Conservation (phyloP, 106 monocot species). For the Dactylorhiza incarnata region DNA sequence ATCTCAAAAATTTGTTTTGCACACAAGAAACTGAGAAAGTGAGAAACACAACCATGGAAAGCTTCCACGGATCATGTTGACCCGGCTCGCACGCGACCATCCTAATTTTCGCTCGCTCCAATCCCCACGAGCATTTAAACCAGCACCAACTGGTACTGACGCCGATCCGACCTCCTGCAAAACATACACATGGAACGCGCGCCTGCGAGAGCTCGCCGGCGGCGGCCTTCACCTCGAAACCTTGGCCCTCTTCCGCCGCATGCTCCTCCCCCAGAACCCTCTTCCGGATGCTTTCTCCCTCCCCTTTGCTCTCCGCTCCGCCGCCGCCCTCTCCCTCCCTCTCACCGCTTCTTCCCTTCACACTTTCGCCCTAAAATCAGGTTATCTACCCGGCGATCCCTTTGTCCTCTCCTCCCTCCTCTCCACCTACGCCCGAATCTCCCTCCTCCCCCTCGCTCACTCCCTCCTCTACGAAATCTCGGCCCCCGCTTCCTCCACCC, state of each 20-base stretch:
- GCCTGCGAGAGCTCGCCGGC: constrained; percentile 17
- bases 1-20: no score
- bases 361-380: constrained; percentile 32
- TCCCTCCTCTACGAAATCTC: constrained; percentile 22
- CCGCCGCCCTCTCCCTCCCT: constrained; percentile 39
- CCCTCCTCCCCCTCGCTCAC: constrained; percentile 41
- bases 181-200: constrained; percentile 20
- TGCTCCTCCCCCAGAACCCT: constrained; percentile 16
- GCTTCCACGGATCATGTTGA: no score
- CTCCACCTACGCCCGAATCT: constrained; percentile 53
- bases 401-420: constrained; percentile 57
- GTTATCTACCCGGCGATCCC: constrained; percentile 25
- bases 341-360: constrained; percentile 30
- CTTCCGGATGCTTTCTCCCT: constrained; percentile 21
- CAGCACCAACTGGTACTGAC: not conserved
- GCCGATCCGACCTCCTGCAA: not conserved
- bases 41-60: no score
- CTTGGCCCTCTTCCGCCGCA: constrained; percentile 19
- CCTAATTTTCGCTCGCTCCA: no score
- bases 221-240: constrained; percentile 17
- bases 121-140: no score
- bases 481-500: constrained; percentile 2
- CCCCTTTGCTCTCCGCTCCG: constrained; percentile 41
- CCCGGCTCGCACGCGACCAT: no score
- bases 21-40: no score